Evolutionary conservation across 495 filamentous ascomycete genomes (phyloP), one percentile per base, ranked within the genome.

Genomic region (Penicillium atrosanguineum): DNA sequence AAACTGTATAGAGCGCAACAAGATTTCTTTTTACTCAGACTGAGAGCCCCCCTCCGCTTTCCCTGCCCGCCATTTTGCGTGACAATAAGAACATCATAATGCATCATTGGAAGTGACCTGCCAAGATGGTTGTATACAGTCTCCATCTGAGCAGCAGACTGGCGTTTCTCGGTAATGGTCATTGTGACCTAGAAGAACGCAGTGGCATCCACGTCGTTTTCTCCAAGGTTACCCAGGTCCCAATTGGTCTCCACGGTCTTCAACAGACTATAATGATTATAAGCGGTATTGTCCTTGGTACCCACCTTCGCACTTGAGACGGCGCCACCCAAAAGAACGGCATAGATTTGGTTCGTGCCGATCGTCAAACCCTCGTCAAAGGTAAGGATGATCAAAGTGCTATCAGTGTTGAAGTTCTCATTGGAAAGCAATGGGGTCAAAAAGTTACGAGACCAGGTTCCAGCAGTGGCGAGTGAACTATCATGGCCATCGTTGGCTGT

Each of bases 401-500:
- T 41, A 43, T 54, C 51, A 14, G 44, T 54, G 18, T 47, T 54
- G 44, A 54, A 54, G 26, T 43, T 42, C 15, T 42, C 21, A 11
- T 54, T 54, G 7, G 36, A 34, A 36, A 54, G 51, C 44, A 54
- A 44, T 25, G 51, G 44, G 12, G 51, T 42, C 51, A 54, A 47
- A 34, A 47, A 54, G 44, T 54, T 41, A 37, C 51, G 51, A 16
- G 44, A 42, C 51, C 51, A 54, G 5, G 4, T 31, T 48, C 44
- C 51, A 37, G 44, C 51, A 8, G 45, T 40, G 44, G 51, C 45
- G 18, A 54, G 44, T 1, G 44, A 47, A 5, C 44, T 54, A 43
- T 54, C 51, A n/a, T 54, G 51, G 16, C 44, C 51, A 42, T 54
- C 51, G 28, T 54, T 48, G 36, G 51, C 50, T 52, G 31, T n/a